These are phyloP conservation scores for Dendrobium officinale DNA, from an alignment of 106 monocot genomes.

Conservation along the genomic window DNA sequence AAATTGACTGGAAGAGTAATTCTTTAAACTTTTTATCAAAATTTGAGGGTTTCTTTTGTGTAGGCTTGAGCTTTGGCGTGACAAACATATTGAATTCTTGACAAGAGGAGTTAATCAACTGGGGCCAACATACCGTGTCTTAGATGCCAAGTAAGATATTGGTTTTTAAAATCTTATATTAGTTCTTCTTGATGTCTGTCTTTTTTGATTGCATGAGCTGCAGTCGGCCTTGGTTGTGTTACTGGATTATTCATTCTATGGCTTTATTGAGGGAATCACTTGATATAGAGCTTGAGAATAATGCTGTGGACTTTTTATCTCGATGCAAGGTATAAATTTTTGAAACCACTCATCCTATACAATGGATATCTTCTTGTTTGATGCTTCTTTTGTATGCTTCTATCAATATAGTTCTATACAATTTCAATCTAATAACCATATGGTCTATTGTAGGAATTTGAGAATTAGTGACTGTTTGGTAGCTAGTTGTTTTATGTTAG, in stretches of 20 bases:
- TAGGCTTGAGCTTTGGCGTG: conserved; percentile 87
- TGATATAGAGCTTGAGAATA: conserved; percentile 58
- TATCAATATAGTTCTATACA: background rate
- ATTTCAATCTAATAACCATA: background rate
- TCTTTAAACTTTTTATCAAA: background rate
- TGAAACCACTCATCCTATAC: background rate
- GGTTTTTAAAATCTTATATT: background rate
- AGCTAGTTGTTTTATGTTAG: background rate
- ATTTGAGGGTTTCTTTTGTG: conserved; percentile 3
- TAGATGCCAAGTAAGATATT: conserved; percentile 78
- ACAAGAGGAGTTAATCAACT: conserved; percentile 54
- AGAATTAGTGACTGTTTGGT: background rate
- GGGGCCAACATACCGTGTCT: conserved; percentile 56
- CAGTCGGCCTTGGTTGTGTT: conserved; percentile 98
- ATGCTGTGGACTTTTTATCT: conserved; percentile 67
- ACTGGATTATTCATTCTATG: conserved; percentile 92
- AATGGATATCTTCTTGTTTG: background rate
- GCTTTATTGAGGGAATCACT: conserved; percentile 55
- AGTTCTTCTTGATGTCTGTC: background rate
- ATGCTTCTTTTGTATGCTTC: background rate
- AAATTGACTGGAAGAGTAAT: background rate
- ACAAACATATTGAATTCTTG: conserved; percentile 75
- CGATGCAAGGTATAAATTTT: conserved; percentile 63
- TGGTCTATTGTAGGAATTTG: too few species aligned
- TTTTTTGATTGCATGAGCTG: conserved; percentile 1